phyloP scores from a whole-genome alignment of 1,284 basidiomycete species.

The Puccinia coronata region DNA sequence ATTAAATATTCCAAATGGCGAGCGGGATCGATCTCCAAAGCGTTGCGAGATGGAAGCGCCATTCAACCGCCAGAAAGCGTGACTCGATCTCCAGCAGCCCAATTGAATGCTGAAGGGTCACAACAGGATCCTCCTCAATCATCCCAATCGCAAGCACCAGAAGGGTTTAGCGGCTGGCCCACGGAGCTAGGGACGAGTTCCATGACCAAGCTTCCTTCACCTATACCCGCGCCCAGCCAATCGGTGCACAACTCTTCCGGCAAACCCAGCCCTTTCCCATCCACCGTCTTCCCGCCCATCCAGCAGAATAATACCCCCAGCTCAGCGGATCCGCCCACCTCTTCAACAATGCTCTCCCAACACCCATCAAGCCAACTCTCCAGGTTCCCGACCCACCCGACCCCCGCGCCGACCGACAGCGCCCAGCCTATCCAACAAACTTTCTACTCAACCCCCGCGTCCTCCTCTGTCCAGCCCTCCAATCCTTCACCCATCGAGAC shows the following conservation, averaged over 20 bases:
- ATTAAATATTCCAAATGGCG: constrained; percentile 90
- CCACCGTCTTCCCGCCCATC: constrained; percentile 28
- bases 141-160: neutral
- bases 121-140: neutral
- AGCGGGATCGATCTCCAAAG: constrained; percentile 82
- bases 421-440: neutral
- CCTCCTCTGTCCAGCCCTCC: constrained; percentile 51
- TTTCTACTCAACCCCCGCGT: constrained; percentile 51
- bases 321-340: neutral
- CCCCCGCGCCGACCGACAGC: neutral
- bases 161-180: constrained; percentile 5
- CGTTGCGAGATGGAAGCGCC: constrained; percentile 70
- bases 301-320: neutral
- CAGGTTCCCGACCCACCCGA: neutral
- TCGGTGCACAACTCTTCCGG: neutral
- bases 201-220: constrained; percentile 31
- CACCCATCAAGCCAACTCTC: neutral
- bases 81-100: neutral
- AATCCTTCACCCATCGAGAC: constrained; percentile 34
- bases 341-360: neutral
- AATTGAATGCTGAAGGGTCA: neutral
- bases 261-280: constrained; percentile 29
- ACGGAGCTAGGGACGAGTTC: constrained; percentile 8
- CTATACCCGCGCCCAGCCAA: neutral
- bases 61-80: neutral